Evolutionary conservation across 2,329 filamentous ascomycete genomes (phyloP), one percentile per base, ranked within the genome.

Genomic region (Pseudonectria buxi): DNA sequence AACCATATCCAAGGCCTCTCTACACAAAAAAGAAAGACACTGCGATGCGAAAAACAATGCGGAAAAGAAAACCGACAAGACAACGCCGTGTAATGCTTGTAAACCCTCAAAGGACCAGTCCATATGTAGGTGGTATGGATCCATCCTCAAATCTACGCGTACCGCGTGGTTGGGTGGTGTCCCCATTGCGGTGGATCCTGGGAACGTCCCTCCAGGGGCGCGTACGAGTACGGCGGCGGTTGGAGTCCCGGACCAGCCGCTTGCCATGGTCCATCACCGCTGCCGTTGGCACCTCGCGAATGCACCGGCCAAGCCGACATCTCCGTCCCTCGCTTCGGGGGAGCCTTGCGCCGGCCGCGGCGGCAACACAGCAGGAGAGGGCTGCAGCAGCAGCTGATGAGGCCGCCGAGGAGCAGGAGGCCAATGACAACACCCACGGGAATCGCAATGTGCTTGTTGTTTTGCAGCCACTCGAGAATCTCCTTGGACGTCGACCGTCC

Each of bases 381-480:
- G 48, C 69, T 71, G 40, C 71, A 63, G 50, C 81, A 71, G 62
- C 87, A 95, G 54, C 72, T 73, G 10, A 81, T 46, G 33, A 95
- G 65, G 24, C 73, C 69, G 30, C 95, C 57, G 13, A 94, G 54
- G 6, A 94, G 51, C 6, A 95, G 67, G 6, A 74, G 77, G 31
- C 87, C 90, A 12, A 94, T 68, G 10, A 78, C 83, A 30, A 69
- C 68, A 5, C 74, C 76, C 10, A 96, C 67, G 15, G 85, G 88
- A 45, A 96, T 95, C 46, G 94, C 83, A 43, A 96, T 76, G 34
- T 75, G 65, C 61, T 84, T 84, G 66, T 96, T 81, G 46, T 80
- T 64, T 16, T 75, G 64, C 58, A 96, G 80, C 83, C 87, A 95
- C 41, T 72, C 72, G 35, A 66, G 68, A 44, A 94, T 80, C 62